Percentiles rank a stretch among this genome's conserved stretches.
phyloP scores from a whole-genome alignment of 2,329 filamentous ascomycete species.

The Penicillium sp. region DNA sequence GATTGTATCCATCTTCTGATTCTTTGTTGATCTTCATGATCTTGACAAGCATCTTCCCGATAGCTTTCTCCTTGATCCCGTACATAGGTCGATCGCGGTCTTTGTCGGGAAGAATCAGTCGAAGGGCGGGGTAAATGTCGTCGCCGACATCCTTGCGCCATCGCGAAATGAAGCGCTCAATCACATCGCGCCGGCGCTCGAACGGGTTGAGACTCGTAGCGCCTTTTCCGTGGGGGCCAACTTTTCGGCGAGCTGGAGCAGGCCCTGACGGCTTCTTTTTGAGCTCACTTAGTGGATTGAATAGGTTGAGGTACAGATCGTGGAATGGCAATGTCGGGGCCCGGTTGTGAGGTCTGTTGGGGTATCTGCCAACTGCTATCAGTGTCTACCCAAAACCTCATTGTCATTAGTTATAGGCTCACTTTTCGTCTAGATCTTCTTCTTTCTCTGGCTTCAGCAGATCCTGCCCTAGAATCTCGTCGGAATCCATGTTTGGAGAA shows the following conservation, averaged over 20 bases:
- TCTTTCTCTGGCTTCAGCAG: conserved; percentile 8
- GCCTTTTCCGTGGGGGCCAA: conserved; percentile 55
- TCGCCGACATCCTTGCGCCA: conserved; percentile 88
- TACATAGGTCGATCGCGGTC: conserved; percentile 92
- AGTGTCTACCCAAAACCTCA: background rate
- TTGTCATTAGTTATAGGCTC: background rate
- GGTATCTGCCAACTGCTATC: conserved; percentile 57
- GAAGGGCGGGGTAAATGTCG: conserved; percentile 90
- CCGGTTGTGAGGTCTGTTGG: conserved; percentile 77
- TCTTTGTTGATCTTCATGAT: conserved; percentile 88
- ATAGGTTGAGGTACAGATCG: conserved; percentile 71
- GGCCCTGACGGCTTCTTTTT: conserved; percentile 66
- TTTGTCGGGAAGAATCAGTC: conserved; percentile 87
- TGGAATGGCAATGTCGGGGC: conserved; percentile 78
- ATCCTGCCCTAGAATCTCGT: conserved; percentile 21
- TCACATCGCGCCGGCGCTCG: conserved; percentile 75
- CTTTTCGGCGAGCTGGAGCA: conserved; percentile 55
- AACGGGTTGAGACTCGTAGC: conserved; percentile 61
- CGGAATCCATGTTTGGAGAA: conserved; percentile 28
- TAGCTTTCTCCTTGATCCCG: conserved; percentile 85
- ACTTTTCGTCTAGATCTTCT: conserved; percentile 36
- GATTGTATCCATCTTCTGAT: conserved; percentile 79
- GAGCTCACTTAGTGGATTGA: conserved; percentile 76
- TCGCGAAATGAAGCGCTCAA: conserved; percentile 77
- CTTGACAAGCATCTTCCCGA: conserved; percentile 87